Conservation (phyloP, 2,329 filamentous ascomycete species). For the Fusarium euwallaceae region DNA sequence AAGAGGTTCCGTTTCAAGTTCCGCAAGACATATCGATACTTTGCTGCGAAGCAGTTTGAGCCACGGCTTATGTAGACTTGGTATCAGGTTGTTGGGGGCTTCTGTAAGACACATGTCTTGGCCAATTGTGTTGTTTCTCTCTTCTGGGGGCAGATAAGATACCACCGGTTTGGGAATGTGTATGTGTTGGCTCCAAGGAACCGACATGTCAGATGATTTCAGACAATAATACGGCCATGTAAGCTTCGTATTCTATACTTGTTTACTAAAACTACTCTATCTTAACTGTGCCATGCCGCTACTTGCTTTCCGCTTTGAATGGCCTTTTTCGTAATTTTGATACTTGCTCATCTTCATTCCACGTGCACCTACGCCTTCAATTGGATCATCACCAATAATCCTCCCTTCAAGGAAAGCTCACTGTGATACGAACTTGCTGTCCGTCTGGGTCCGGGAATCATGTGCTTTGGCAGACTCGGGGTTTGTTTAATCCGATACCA, state of each 20-base stretch:
- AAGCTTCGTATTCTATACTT: background rate
- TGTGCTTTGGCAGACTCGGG: background rate
- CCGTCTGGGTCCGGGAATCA: background rate
- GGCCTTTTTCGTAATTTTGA: background rate
- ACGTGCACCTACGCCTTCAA: background rate
- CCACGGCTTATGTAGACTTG: background rate
- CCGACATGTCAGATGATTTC: background rate
- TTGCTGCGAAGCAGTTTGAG: background rate
- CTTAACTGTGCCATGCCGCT: background rate
- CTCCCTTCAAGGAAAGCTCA: background rate
- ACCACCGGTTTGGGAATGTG: background rate
- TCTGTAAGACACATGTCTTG: background rate
- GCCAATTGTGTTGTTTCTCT: background rate
- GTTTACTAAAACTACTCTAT: background rate
- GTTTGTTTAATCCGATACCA: background rate
- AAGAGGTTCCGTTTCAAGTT: constrained; percentile 3
- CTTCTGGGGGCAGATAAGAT: background rate
- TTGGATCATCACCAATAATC: background rate
- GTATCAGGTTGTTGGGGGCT: background rate
- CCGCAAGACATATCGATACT: background rate
- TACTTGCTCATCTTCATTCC: background rate
- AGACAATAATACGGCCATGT: background rate
- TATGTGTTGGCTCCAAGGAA: background rate
- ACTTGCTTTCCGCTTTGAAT: background rate
- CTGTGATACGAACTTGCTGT: too few species aligned